A percentile compares a stretch with the other conserved stretches of the same genome.
phyloP scores from a whole-genome alignment of 2,329 filamentous ascomycete species.

The Capronia coronata region DNA sequence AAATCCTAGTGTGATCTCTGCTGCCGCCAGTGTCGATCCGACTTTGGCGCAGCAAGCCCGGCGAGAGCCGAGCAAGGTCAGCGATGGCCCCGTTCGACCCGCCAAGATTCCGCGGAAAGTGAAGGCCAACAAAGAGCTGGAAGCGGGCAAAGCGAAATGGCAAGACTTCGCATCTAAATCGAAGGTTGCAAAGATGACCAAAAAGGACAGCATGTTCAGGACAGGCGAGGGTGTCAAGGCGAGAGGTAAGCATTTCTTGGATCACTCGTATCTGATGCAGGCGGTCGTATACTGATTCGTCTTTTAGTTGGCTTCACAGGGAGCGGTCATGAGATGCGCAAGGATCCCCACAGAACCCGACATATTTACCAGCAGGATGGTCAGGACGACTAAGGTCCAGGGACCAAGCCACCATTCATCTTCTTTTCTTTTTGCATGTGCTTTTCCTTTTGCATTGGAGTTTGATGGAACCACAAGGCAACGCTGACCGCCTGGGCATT shows the following conservation, averaged over 20 bases:
- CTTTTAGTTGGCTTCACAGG: conserved; percentile 84
- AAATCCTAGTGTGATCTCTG: conserved; percentile 55
- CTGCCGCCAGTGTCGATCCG: conserved; percentile 60
- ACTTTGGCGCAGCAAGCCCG: conserved; percentile 58
- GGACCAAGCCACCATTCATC: not conserved
- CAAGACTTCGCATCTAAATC: conserved; percentile 79
- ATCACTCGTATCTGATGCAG: conserved; percentile 10
- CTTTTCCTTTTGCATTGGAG: conserved; percentile 6
- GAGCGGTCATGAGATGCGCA: conserved; percentile 91
- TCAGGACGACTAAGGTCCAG: conserved; percentile 37
- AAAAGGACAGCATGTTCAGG: conserved; percentile 96
- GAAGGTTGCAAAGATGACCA: conserved; percentile 56
- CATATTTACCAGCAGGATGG: conserved; percentile 78
- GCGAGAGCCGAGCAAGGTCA: conserved; percentile 57
- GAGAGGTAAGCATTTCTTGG: conserved; percentile 68
- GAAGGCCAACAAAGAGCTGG: conserved; percentile 86
- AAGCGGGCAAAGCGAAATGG: conserved; percentile 89
- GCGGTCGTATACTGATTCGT: conserved; percentile 28
- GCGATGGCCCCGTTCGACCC: conserved; percentile 53
- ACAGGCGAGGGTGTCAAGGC: conserved; percentile 81
- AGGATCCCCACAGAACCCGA: conserved; percentile 73
- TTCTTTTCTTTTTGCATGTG: not conserved
- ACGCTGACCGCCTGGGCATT: conserved; percentile 19
- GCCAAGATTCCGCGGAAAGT: conserved; percentile 67
- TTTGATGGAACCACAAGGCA: conserved; percentile 14